Percentiles rank a stretch among this genome's conserved stretches.
Evolutionary conservation across 2,329 filamentous ascomycete species (phyloP).

Genomic region (Ophiostoma sp.): DNA sequence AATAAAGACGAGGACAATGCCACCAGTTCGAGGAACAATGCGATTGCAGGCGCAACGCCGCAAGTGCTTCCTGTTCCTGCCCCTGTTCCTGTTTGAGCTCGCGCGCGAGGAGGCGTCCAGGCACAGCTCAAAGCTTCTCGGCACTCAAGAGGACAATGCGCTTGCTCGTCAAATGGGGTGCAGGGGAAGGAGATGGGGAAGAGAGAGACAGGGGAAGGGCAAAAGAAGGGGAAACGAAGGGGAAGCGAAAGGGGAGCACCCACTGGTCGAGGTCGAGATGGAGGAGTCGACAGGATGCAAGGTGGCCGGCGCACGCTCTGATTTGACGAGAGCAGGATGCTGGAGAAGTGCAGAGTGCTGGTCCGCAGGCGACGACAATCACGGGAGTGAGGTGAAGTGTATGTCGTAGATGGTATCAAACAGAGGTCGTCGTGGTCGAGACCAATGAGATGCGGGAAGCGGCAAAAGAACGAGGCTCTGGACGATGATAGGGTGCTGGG

Average conservation of each 20-base stretch:
- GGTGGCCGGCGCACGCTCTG: background rate
- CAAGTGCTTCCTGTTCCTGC: background rate
- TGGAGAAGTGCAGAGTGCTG: background rate
- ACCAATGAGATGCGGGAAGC: slow-evolving; percentile 48
- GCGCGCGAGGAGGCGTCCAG: background rate
- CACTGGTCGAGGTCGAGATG: background rate
- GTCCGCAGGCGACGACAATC: slow-evolving; percentile 14
- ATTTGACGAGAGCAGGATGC: slow-evolving; percentile 2
- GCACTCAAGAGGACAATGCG: background rate
- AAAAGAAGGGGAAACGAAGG: background rate
- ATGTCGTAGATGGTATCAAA: background rate
- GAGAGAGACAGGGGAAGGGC: background rate
- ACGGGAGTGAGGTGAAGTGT: background rate
- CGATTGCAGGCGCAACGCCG: background rate
- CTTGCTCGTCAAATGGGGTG: slow-evolving; percentile 7
- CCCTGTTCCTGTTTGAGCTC: background rate
- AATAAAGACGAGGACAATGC: background rate
- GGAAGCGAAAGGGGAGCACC: background rate
- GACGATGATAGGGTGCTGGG: slow-evolving; percentile 55
- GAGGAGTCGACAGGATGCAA: background rate
- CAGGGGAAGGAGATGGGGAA: background rate
- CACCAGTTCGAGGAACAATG: background rate
- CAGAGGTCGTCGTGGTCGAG: slow-evolving; percentile 23
- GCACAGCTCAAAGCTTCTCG: background rate
- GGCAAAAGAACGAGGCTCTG: slow-evolving; percentile 42